Evolutionary conservation across 495 filamentous ascomycete genomes (phyloP), one percentile per base, ranked within the genome.

Genomic region (Daldinia bambusicola): DNA sequence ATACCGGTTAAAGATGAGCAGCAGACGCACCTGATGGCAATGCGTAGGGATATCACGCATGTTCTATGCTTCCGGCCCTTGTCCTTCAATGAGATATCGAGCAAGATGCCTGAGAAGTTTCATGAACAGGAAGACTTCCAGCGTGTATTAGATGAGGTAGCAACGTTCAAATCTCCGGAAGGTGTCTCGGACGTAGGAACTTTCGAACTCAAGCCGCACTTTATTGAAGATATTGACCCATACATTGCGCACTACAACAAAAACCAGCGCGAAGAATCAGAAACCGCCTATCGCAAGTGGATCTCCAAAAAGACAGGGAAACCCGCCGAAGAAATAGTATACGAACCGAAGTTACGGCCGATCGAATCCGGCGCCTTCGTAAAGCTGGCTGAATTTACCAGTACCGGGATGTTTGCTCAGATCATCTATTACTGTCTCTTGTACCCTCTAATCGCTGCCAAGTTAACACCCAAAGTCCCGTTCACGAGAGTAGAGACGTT

Each of bases 231-330:
- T 30, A 87, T 98, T 32, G 95, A 99, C 77, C 95, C 95, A 4
- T 99, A 98, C 75, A 93, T 93, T 72, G 90, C 93, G 13, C 92
- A 98, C 71, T 99, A 95, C 80, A 94, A 88, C 69, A 96, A 97
- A 78, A 98, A 98, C 77, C 96, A 98, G 78, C 91, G 95, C 30
- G 95, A 99, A 73, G 95, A 99, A 76, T 92, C 94, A 0, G 95
- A 99, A 81, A 90, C 84, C 61, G 91, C 92, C 16, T 97, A 94
- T 79, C 91, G 89, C 62, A 90, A 89, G 57, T 91, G 92, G 85
- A 88, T 94, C 81, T 91, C 93, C 8, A 95, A 96, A 81, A 92
- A 91, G 81, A 93, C 91, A 0, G 94, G 95, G 1, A 92, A 92
- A 74, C 84, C 89, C 45, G 81, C 86, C 7, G 86, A 90, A 13